Percentiles rank a stretch among this genome's conserved stretches.
Conservation (phyloP, 345 rosid genomes). For the Eucalyptus coolabah region DNA sequence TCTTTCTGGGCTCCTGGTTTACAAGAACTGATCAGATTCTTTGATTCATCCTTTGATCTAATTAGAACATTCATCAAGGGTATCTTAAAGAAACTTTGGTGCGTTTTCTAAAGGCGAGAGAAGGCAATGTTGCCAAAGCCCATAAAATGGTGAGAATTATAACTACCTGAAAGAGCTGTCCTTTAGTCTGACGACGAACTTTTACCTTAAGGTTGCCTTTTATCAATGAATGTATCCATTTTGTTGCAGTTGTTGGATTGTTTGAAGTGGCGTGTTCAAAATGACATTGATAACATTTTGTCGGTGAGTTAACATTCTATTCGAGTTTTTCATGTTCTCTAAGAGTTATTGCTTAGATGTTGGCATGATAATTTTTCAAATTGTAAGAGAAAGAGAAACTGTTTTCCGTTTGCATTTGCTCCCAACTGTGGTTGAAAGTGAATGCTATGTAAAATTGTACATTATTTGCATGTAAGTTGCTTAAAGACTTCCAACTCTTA, state of each 20-base stretch:
- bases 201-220: neutral
- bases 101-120: slow-evolving; percentile 74
- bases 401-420: neutral
- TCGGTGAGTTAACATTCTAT: slow-evolving; percentile 28
- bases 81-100: slow-evolving; percentile 37
- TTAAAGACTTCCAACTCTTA: neutral
- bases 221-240: neutral
- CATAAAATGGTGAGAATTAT: slow-evolving; percentile 48
- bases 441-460: neutral
- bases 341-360: neutral
- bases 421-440: neutral
- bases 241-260: slow-evolving; percentile 68
- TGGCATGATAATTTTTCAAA: neutral
- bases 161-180: neutral
- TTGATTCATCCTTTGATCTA: neutral
- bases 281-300: slow-evolving; percentile 68
- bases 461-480: neutral
- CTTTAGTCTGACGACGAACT: neutral
- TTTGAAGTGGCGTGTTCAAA: slow-evolving; percentile 83
- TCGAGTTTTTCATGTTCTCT: neutral
- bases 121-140: slow-evolving; percentile 58
- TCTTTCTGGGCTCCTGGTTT: neutral
- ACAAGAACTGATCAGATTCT: neutral
- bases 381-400: neutral
- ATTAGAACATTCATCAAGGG: slow-evolving; percentile 71